Percentiles rank a stretch among this genome's conserved stretches.
phyloP scores from a whole-genome alignment of 225 moss, liverwort and hornwort species.

The Polytrichum commune region DNA sequence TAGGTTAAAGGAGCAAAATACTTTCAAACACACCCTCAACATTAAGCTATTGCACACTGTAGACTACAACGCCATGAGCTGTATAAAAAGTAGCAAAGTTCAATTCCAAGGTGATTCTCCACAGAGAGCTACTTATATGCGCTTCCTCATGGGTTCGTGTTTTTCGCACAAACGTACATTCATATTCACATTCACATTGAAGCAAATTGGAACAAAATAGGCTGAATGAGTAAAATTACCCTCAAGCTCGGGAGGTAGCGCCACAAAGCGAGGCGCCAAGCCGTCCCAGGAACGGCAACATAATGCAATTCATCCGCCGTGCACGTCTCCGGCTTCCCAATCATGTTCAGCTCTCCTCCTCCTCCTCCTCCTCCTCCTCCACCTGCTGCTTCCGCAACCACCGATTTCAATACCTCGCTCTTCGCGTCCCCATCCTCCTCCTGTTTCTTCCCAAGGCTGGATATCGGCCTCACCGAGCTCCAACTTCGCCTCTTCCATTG shows the following conservation, averaged over 20 bases:
- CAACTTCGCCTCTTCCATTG: slow-evolving; percentile 33
- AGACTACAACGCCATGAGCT: too few species aligned
- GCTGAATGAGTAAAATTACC: slow-evolving; percentile 31
- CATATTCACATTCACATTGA: too few species aligned
- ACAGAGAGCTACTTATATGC: too few species aligned
- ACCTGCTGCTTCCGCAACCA: not conserved
- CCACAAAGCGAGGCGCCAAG: slow-evolving; percentile 93
- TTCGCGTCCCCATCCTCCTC: slow-evolving; percentile 14
- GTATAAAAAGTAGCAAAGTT: too few species aligned
- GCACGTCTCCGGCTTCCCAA: slow-evolving; percentile 76
- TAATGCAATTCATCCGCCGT: slow-evolving; percentile 96
- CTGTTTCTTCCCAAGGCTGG: slow-evolving; percentile 20
- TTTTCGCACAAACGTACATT: too few species aligned
- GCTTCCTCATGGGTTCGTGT: too few species aligned
- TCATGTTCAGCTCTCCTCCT: slow-evolving; percentile 25
- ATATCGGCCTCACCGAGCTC: slow-evolving; percentile 25
- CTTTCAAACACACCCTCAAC: too few species aligned
- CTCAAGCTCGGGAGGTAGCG: slow-evolving; percentile 66
- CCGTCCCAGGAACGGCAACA: slow-evolving; percentile 72
- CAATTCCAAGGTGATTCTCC: too few species aligned
- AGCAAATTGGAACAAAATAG: not conserved
- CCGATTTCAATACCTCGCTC: slow-evolving; percentile 13
- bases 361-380: not conserved
- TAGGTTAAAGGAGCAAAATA: not conserved
- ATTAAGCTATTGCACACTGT: too few species aligned